Evolutionary conservation across 139 green algal genomes (phyloP), one percentile per base, ranked within the genome.

Genomic region (Dunaliella primolecta): DNA sequence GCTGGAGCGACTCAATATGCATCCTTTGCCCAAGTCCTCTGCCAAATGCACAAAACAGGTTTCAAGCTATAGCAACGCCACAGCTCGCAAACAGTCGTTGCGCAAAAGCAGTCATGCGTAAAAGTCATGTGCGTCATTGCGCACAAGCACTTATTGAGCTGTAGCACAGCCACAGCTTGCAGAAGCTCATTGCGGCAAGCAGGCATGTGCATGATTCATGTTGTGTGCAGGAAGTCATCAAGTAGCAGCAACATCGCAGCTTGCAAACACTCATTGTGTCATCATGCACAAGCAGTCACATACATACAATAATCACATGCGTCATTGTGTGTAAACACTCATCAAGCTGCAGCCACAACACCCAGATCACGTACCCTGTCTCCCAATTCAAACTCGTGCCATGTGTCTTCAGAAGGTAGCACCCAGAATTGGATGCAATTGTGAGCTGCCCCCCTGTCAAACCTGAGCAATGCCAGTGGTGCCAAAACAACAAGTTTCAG

Each of bases 401-500:
- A 79, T 84, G 84, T 88, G 78, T 90, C 82, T 27, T 87, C 77
- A 32, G 74, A 30, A 21, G 81, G 84, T 24, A 85, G 70, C 1
- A 85, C 2, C 87, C 87, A 91, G 83, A 89, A 91, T 38, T 84
- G 57, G 3, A 84, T 74, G 72, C 85, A 89, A 82, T 91, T 91
- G 82, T 24, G 34, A 0, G 80, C 0, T 7, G 32, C 33, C 23
- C 87, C 87, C 2, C 83, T 83, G 80, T 91, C 87, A 81, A 87
- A 91, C 38, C 87, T 85, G 78, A 46, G 30, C 15, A 3, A 2
- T 46, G 3, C 30, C 3, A 30, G 30, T 25, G 2, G 25, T n/a
- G 38, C 75, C 27, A 37, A 81, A 38, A 31, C 29, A 35, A 46
- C 32, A 24, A 33, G 27, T 31, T 2, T 81, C 3, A 81, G 25